Percentiles rank a stretch among this genome's conserved stretches.
phyloP scores from a whole-genome alignment of 306 rosid genomes.

The Cicer judaicum region DNA sequence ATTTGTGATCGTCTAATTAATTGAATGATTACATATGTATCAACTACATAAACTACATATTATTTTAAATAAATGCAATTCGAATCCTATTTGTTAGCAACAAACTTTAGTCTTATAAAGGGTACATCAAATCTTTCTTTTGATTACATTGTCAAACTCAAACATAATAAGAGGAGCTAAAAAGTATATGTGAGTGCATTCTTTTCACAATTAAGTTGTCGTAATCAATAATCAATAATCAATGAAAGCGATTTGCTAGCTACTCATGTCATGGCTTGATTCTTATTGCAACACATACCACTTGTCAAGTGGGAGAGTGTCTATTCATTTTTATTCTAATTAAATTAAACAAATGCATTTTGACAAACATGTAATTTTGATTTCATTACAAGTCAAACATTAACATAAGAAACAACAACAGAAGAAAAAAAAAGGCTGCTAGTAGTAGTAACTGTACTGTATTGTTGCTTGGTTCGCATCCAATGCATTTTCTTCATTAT shows the following conservation, averaged over 20 bases:
- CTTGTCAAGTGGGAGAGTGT: constrained; percentile 16
- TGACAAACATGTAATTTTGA: constrained; percentile 18
- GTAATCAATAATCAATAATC: not conserved
- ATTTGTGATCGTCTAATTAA: no score
- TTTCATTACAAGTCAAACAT: constrained; percentile 35
- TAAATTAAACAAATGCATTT: not conserved
- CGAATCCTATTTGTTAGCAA: no score
- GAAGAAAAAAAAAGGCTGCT: not conserved
- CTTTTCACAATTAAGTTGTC: constrained; percentile 31
- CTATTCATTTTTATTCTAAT: constrained; percentile 6
- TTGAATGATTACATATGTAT: no score
- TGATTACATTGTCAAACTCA: constrained; percentile 33
- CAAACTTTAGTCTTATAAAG: constrained; percentile 7
- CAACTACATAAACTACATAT: no score
- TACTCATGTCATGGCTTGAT: constrained; percentile 28
- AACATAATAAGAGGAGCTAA: constrained; percentile 23
- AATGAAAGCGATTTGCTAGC: constrained; percentile 34
- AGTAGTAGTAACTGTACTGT: not conserved
- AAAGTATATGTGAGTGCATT: constrained; percentile 31
- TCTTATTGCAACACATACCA: constrained; percentile 27
- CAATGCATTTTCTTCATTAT: constrained; percentile 25
- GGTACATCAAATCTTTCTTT: constrained; percentile 5
- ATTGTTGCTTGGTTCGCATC: constrained; percentile 33
- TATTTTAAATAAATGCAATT: no score
- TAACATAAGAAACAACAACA: constrained; percentile 10